Evolutionary conservation across 257 asterid genomes (phyloP).

Genomic region (Perilla frutescens): DNA sequence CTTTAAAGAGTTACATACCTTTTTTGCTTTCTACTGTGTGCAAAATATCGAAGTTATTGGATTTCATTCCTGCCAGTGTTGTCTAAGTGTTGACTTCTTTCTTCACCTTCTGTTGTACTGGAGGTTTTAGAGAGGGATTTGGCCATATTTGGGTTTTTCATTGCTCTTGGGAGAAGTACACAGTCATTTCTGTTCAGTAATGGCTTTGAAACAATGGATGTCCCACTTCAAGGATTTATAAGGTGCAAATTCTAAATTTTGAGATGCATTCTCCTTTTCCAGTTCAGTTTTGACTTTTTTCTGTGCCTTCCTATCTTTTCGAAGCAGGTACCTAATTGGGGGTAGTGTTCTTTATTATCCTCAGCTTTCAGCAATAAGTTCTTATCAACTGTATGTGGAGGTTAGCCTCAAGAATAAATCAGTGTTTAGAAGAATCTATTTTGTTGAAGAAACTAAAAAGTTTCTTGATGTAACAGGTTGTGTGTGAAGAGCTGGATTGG

Average conservation of each 20-base stretch:
- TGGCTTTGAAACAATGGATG: slow-evolving; percentile 69
- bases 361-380: slow-evolving; percentile 93
- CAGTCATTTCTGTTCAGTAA: slow-evolving; percentile 74
- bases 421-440: slow-evolving; percentile 24
- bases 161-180: slow-evolving; percentile 92
- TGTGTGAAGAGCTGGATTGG: slow-evolving; percentile 99
- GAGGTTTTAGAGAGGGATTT: slow-evolving; percentile 93
- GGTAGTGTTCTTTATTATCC: slow-evolving; percentile 97
- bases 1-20: slow-evolving; percentile 15
- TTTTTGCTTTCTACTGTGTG: slow-evolving; percentile 10
- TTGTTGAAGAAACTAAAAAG: slow-evolving; percentile 38
- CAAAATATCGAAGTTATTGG: slow-evolving; percentile 13
- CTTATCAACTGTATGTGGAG: slow-evolving; percentile 99
- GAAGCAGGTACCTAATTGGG: slow-evolving; percentile 85
- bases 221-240: slow-evolving; percentile 77
- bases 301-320: slow-evolving; percentile 29
- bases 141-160: slow-evolving; percentile 96
- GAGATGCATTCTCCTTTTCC: slow-evolving; percentile 29
- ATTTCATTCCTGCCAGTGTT: slow-evolving; percentile 23
- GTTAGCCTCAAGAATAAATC: slow-evolving; percentile 60
- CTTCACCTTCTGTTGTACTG: slow-evolving; percentile 32
- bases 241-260: slow-evolving; percentile 55
- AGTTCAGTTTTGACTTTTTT: slow-evolving; percentile 3
- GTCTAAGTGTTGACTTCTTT: slow-evolving; percentile 19
- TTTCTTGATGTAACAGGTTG: slow-evolving; percentile 66